Conservation (phyloP, 1,284 basidiomycete genomes). For the Apiotrichum veenhuisii region DNA sequence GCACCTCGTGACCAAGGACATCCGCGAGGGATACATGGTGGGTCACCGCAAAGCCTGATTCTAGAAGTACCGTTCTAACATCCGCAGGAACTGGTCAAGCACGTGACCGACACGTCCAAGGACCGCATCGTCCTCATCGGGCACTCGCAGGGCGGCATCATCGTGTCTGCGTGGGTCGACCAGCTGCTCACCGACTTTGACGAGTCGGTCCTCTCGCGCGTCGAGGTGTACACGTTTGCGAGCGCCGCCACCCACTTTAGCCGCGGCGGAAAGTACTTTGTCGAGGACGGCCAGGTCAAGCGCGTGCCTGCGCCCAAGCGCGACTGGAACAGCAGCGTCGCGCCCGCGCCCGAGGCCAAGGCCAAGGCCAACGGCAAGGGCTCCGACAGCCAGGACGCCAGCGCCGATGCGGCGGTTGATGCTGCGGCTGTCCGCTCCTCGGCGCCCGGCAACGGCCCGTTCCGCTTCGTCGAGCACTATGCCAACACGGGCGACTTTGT, state of each 20-base stretch:
- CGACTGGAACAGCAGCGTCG: too few relatives aligned
- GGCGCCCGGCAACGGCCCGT: conserved; percentile 10
- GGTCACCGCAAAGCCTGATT: too few relatives aligned
- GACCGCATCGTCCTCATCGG: conserved; percentile 31
- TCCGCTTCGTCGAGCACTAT: conserved; percentile 30
- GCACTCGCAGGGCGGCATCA: conserved; percentile 35
- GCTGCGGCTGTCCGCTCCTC: neutral
- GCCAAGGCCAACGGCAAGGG: too few relatives aligned
- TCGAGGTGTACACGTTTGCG: conserved; percentile 39
- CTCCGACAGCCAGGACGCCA: too few relatives aligned
- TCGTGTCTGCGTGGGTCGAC: conserved; percentile 25
- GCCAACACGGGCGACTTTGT: conserved; percentile 28
- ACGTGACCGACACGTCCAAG: conserved; percentile 16
- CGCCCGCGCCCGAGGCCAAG: conserved; percentile 3
- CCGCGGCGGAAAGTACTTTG: conserved; percentile 5
- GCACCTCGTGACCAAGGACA: conserved; percentile 22
- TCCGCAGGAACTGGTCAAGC: neutral
- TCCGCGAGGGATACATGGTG: conserved; percentile 23
- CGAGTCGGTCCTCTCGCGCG: conserved; percentile 17
- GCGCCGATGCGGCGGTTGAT: too few relatives aligned
- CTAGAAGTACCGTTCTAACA: neutral
- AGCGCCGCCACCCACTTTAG: conserved; percentile 34
- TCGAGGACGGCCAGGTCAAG: neutral
- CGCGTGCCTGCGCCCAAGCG: neutral
- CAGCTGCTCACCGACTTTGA: conserved; percentile 31